Evolutionary conservation across 148 eudicot species (phyloP), one percentile per base, ranked within the genome.

Genomic region (Rhododendron kiyosumense): DNA sequence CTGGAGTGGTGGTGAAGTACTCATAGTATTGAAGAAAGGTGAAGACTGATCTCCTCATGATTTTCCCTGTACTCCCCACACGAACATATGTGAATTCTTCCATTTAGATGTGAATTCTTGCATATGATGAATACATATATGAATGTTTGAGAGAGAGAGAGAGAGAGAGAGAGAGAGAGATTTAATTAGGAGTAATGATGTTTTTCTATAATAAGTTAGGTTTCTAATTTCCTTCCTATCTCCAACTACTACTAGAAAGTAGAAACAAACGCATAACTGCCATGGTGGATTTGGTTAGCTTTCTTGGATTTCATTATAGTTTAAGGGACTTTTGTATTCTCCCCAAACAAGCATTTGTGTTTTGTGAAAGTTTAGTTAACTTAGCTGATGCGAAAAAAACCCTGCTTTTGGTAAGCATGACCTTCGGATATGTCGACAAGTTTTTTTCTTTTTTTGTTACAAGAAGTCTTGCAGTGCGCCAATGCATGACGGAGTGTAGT

Each of bases 1-100:
- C 7, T 41, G 85, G 88, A 45, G 59, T 45, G 84, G 81, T 82
- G 85, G 88, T 86, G 76, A 82, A 76, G 85, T 76, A 45, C 15
- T 82, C 76, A 52, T 75, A 86, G 77, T 86, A 57, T 52, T 76
- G 81, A 52, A 86, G 81, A 59, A 86, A 86, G 67, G 81, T 59
- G 85, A 43, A 81, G 71, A 86, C 61, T 74, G 88, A 74, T 83
- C 71, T 86, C 71, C 88, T 86, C 84, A 46, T 28, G 76, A 82
- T 76, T 49, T 86, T 86, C 7, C 36, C 51, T 38, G 81, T 7
- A 7, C 24, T 81, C 81, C 76, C 84, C 84, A 67, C 81, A 20
- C 24, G 28, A 34, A 52, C 46, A 52, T 81, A 46, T 41, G 8
- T 54, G 76, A 36, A 13, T 82, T 85, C 69, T 81, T 81, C 87